Evolutionary conservation across 2,329 filamentous ascomycete species (phyloP).

Genomic region (Fusarium sp.): DNA sequence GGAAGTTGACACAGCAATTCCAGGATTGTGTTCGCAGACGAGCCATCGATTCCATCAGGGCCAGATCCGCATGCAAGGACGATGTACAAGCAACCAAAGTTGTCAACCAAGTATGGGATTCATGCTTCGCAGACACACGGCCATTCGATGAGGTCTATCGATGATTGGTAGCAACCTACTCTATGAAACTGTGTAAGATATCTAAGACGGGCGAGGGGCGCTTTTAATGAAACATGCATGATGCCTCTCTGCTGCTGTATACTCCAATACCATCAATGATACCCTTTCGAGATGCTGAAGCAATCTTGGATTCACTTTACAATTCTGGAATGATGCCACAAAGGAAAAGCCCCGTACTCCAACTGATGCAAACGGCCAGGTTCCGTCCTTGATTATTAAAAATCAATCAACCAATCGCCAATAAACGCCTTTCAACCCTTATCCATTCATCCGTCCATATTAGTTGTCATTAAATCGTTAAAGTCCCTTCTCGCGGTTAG

Average conservation of each 20-base stretch:
- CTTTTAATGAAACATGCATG: constrained; percentile 25
- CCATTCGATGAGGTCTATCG: constrained; percentile 98
- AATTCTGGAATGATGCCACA: constrained; percentile 35
- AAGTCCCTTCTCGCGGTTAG: constrained; percentile 62
- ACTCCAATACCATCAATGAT: constrained; percentile 47
- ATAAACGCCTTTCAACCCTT: constrained; percentile 42
- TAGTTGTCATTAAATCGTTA: constrained; percentile 42
- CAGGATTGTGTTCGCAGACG: constrained; percentile 90
- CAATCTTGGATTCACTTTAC: constrained; percentile 31
- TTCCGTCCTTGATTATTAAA: constrained; percentile 33
- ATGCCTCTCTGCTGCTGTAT: constrained; percentile 29
- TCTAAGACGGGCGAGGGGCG: constrained; percentile 20
- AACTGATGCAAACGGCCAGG: constrained; percentile 49
- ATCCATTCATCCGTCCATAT: constrained; percentile 29
- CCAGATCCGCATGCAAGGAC: constrained; percentile 84
- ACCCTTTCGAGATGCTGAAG: constrained; percentile 38
- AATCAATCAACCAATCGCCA: constrained; percentile 23
- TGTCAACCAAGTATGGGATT: constrained; percentile 98
- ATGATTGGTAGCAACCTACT: constrained; percentile 55
- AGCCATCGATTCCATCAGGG: constrained; percentile 83
- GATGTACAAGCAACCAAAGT: constrained; percentile 87
- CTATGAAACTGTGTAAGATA: constrained; percentile 44
- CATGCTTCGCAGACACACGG: constrained; percentile 92
- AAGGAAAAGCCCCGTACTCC: constrained; percentile 48
- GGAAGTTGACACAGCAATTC: constrained; percentile 90